Evolutionary conservation across 495 filamentous ascomycete species (phyloP).

Genomic region (Trichoderma orchidacearum): DNA sequence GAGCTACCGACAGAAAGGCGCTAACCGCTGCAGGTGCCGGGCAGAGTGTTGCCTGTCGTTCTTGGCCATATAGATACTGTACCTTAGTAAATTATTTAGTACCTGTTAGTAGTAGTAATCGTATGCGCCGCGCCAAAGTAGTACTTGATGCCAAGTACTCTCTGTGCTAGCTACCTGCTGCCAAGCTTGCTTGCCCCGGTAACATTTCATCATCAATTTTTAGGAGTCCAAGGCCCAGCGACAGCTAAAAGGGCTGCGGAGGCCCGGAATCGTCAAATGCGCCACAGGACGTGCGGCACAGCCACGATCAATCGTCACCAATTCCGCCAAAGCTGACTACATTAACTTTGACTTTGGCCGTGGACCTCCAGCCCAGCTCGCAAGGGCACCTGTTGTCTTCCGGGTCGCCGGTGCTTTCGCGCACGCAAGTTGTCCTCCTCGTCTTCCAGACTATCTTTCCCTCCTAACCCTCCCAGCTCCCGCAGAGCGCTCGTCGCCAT

Average conservation of each 20-base stretch:
- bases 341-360: background rate
- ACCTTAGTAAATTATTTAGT: no score
- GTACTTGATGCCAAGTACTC: no score
- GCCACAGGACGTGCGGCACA: background rate
- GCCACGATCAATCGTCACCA: slow-evolving; percentile 1
- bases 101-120: no score
- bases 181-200: no score
- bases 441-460: background rate
- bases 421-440: background rate
- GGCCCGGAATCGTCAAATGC: background rate
- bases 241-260: background rate
- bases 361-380: background rate
- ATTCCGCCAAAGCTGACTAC: background rate
- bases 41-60: no score
- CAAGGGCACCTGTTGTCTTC: background rate
- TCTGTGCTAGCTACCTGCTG: no score
- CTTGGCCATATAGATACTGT: no score
- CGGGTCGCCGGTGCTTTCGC: background rate
- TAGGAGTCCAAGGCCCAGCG: no score
- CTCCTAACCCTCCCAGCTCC: background rate
- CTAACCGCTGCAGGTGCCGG: no score
- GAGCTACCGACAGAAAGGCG: no score
- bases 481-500: slow-evolving; percentile 32
- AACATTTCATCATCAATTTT: no score
- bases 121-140: no score